Evolutionary conservation across 2,329 filamentous ascomycete species (phyloP).

Genomic region (Penicillium corylophilum): DNA sequence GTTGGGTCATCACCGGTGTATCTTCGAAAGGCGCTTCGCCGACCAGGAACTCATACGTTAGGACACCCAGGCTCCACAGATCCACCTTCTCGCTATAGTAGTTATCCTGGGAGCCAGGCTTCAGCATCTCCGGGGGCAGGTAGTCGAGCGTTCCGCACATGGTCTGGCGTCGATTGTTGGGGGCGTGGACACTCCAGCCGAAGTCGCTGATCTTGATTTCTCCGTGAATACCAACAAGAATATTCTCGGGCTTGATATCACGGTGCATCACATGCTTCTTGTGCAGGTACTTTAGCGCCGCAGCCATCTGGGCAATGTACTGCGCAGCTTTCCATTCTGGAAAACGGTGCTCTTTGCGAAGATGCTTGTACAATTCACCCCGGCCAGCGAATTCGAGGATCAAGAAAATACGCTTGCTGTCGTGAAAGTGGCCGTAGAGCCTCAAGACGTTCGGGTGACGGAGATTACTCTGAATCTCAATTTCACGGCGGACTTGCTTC

Average conservation of each 20-base stretch:
- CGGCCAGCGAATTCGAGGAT: constrained; percentile 85
- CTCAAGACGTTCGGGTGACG: constrained; percentile 82
- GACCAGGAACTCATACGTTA: constrained; percentile 95
- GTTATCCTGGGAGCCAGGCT: constrained; percentile 74
- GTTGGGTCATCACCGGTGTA: constrained; percentile 88
- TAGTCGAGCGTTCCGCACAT: constrained; percentile 98
- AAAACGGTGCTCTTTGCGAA: constrained; percentile 74
- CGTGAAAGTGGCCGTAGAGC: constrained; percentile 84
- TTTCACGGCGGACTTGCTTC: constrained; percentile 83
- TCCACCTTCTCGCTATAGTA: constrained; percentile 96
- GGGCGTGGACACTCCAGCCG: constrained; percentile 96
- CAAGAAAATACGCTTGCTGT: constrained; percentile 81
- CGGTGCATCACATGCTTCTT: constrained; percentile 97
- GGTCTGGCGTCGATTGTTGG: constrained; percentile 87
- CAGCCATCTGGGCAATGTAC: constrained; percentile 89
- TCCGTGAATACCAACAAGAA: constrained; percentile 90
- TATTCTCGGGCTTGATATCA: constrained; percentile 98
- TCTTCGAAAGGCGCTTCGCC: constrained; percentile 98
- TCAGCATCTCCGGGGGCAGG: constrained; percentile 96
- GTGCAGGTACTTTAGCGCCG: constrained; percentile 83
- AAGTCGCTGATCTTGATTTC: constrained; percentile 99
- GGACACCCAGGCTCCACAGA: constrained; percentile 88
- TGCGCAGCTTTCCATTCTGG: constrained; percentile 83
- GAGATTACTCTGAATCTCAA: constrained; percentile 86
- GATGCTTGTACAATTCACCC: constrained; percentile 84